Base-by-base conservation (phyloP, 73 alveolate genomes). In the Paramecium biaurelia region DNA sequence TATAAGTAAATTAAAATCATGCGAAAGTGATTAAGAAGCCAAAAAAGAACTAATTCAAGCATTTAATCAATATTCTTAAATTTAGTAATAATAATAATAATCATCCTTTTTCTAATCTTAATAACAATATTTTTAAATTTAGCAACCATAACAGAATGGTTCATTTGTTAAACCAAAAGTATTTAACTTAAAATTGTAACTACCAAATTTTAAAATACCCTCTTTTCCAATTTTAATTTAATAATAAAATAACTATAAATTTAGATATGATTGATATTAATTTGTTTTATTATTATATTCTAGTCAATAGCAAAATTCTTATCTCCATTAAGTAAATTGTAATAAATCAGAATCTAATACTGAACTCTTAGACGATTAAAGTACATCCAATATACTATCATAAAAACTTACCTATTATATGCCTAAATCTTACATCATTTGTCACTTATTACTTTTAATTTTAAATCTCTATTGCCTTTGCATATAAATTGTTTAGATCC, bases 131-230 rank as follows among this genome's bases (percentile, higher is more conserved):
- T 20, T 28, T 34, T 24, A 26, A 63, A 26, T 26, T n/a, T 63
- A 26, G 7, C 21, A 47, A 47, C 21, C 24, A 58, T 12, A 21
- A 63, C 28, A 26, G 30, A 79, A 79, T 79, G 90, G 90, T 24
- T 79, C 90, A 21, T 79, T 79, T 23, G 47, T 79, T 18, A 79
- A 79, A 79, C 90, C 90, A 30, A 79, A 79, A 79, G 74, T 79
- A 45, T 79, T 79, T 42, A 79, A 41, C 11, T 79, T 79, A 79
- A 79, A 79, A 45, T 38, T 79, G n/a, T 42, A 79, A 11, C 90
- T 26, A 8, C 90, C 90, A 20, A 76, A 41, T 21, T 79, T 30
- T 34, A 79, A 79, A 79, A 30, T 79, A 47, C 45, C 45, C 28
- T 24, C 70, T 43, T 23, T 79, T 38, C 90, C 90, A 24, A 79